Evolutionary conservation across 805 yeast species (phyloP).

Genomic region (Metschnikowia sp.): DNA sequence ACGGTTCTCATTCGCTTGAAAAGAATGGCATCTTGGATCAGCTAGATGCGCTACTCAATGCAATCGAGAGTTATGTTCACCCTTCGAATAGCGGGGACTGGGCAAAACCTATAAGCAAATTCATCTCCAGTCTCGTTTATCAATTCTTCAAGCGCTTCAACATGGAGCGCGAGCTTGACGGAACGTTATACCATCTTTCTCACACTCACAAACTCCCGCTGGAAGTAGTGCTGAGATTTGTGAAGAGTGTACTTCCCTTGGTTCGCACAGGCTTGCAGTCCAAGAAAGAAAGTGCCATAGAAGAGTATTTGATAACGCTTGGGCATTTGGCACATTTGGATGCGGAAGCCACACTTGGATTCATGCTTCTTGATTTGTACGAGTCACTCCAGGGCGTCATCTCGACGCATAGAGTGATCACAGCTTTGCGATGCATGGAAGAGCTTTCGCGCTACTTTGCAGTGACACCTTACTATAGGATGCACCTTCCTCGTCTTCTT

Average conservation of each 20-base stretch:
- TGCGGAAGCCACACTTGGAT: slow-evolving; percentile 53
- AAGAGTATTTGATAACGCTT: slow-evolving; percentile 56
- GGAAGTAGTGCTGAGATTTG: slow-evolving; percentile 39
- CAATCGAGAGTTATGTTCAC: slow-evolving; percentile 78
- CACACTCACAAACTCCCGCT: slow-evolving; percentile 33
- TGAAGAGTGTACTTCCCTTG: slow-evolving; percentile 50
- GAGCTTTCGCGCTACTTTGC: slow-evolving; percentile 68
- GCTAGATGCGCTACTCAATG: slow-evolving; percentile 55
- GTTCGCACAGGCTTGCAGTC: slow-evolving; percentile 75
- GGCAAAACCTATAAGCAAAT: slow-evolving; percentile 66
- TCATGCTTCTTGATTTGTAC: slow-evolving; percentile 67
- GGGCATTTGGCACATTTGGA: slow-evolving; percentile 62
- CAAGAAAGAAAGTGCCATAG: slow-evolving; percentile 54
- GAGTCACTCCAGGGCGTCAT: slow-evolving; percentile 65
- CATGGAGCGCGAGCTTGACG: slow-evolving; percentile 43
- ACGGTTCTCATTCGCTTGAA: slow-evolving; percentile 43
- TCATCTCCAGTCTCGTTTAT: slow-evolving; percentile 56
- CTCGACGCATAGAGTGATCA: slow-evolving; percentile 74
- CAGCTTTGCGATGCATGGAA: slow-evolving; percentile 66
- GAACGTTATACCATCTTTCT: slow-evolving; percentile 24
- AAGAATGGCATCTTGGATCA: slow-evolving; percentile 48
- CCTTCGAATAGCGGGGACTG: slow-evolving; percentile 94
- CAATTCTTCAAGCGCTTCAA: slow-evolving; percentile 57
- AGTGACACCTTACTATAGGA: slow-evolving; percentile 57
- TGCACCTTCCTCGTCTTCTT: slow-evolving; percentile 74